Base-by-base conservation (phyloP, 148 eudicot genomes). In the Chenopodium formosanum region DNA sequence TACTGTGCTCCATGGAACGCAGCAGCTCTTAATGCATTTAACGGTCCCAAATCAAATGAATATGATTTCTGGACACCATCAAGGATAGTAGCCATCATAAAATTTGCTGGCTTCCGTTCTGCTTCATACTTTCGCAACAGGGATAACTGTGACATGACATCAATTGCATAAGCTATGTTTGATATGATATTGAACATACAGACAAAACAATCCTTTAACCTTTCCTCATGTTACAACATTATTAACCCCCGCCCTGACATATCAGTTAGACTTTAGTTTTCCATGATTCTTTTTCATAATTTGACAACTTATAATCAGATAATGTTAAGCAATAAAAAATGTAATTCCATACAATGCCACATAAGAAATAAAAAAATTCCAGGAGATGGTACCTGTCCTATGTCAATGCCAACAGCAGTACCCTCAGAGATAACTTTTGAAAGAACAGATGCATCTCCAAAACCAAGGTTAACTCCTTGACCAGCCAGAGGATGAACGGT, bases 401-500 rank as follows among this genome's bases (percentile, higher is more conserved):
- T 89, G 86, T 97, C 98, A 81, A 88, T 84, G 66, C 99, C 99
- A 31, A 93, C 90, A 32, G 97, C 97, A 83, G 92, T 86, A 46
- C 97, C 93, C 86, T 97, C 93, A 73, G 94, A 86, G 81, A 97
- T 83, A 34, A 94, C 91, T 86, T 85, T 90, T 47, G 98, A 91
- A 75, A 97, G 96, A 74, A 92, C 75, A 37, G 88, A 88, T 19
- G 94, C 98, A 83, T 97, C 99, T 68, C 94, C 96, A 84, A 94
- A 97, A 12, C 98, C 99, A 90, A 97, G 84, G 83, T 97, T 97
- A 34, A 97, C 99, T 77, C 99, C 99, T 87, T 97, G 99, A 80
- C 99, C 99, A 50, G 98, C 98, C 81, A 97, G 90, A 81, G 98
- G 99, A 89, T 97, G 99, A 79, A 97, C 97, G 31, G 98, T 97